Base-by-base conservation (phyloP, 2,329 filamentous ascomycete genomes). In the Ophiocordyceps camponoti-saundersi region DNA sequence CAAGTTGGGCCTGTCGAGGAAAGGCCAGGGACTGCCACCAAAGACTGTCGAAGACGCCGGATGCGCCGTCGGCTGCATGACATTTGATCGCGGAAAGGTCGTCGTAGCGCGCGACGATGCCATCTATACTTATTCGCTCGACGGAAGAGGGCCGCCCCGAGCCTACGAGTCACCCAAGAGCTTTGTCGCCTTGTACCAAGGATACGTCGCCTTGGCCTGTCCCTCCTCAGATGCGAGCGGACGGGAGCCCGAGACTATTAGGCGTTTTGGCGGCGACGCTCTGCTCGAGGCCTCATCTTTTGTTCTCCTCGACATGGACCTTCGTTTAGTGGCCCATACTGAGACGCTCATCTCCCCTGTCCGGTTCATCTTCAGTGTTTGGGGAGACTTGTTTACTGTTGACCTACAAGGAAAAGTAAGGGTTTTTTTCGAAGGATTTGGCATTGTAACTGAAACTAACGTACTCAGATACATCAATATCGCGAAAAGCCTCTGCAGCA, bases 21-120 rank as follows among this genome's bases (percentile, higher is more conserved):
- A 84, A 61, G 89, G 89, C 1, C 89, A 95, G 62, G 87, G 89
- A 16, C 83, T 93, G 54, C 84, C 89, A 5, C 84, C 90, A 3
- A 83, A 89, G 53, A 85, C 86, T 0, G 72, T 96, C 18, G 92
- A 96, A 59, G 89, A 96, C 58, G 73, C 77, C 18, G 92, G 92
- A 2, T 96, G 90, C 58, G 89, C 78, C 12, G 79, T 94, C n/a
- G 89, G 88, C 1, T 98, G 93, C 62, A 95, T 98, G 86, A 85
- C 87, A 0, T 72, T 90, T 13, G 87, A 95, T 61, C 78, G 75
- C 50, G 86, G 84, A 6, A 86, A 95, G 53, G 80, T 98, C 20
- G 77, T 98, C 3, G 82, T 98, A n/a, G 92, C 83, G 1, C 73
- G 92, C 50, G 87, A 95, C 54, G 93, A 98, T 72, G 92, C 90